Base-by-base conservation (phyloP, 2,329 filamentous ascomycete genomes). In the Chlorencoelia australis region DNA sequence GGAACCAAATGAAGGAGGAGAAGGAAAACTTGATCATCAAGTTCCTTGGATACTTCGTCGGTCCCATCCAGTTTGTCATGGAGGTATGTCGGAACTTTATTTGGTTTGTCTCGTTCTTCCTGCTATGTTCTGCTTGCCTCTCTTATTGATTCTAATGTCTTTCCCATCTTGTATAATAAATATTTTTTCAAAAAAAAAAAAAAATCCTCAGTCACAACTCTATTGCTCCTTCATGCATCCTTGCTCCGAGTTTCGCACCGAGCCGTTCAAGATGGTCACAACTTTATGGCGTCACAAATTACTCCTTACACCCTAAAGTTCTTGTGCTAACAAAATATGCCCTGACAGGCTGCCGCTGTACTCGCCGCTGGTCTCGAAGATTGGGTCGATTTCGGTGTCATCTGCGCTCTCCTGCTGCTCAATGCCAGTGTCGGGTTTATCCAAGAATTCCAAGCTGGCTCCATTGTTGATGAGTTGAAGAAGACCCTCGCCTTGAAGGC, bases 361-460 rank as follows among this genome's bases (percentile, higher is more conserved):
- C 72, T 93, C 41, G 85, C 86, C 57, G 83, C 81, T 44, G 83
- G 82, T 75, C 75, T 94, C 27, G 63, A 82, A 62, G 82, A 91
- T 54, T 94, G 86, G 86, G 82, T 94, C 47, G 86, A 94, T 67
- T 89, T 94, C 55, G 86, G 84, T 69, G 85, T 94, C 56, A 94
- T 94, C 50, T 86, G 81, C 61, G 85, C 67, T 55, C 70, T 93
- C 33, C 72, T 94, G 7, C 59, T 93, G 48, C 80, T 94, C 47
- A 94, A 94, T 66, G 86, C 86, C 27, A 66, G 64, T 46, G 86
- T 94, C 46, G 85, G 86, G 64, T 94, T 93, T 63, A 68, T 88
- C 42, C 86, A 94, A 61, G 86, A 94, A 65, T 93, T 73, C 63
- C 84, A 93, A 63, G 86, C 86, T 44, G 86, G 83, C 58, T 88